Evolutionary conservation across 179 eudicot genomes (phyloP), one percentile per base, ranked within the genome.

Genomic region (Pouteria campechiana): DNA sequence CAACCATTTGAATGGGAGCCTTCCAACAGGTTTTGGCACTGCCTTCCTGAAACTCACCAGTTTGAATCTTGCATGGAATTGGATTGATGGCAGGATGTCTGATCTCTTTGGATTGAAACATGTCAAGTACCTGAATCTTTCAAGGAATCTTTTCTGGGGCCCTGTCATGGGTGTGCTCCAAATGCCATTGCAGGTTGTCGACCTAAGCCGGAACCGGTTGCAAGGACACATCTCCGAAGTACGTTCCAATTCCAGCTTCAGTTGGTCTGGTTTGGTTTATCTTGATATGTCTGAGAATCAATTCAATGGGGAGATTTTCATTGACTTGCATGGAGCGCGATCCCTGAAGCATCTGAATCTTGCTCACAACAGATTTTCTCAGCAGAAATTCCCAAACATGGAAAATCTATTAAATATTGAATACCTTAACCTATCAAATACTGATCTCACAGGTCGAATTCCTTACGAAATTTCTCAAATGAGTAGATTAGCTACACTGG

Each of bases 141-240:
- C 84, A 14, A 37, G 50, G 17, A 76, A 76, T 50, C 43, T 52
- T 46, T 76, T 76, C 44, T 45, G 60, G 53, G 84, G 84, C 50
- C 58, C 76, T 54, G 76, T 69, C 8, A 51, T 73, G 21, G 69
- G 57, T 27, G 25, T 73, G 25, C 63, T 76, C 39, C 55, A 60
- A 41, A 72, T 60, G 48, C 58, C 66, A 29, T 50, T 76, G 60
- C 64, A 76, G 60, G 68, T 76, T 34, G 32, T 76, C 42, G 84
- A 73, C 56, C 60, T 76, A 65, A 76, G 84, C 67, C 57, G 60
- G 4, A 76, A 76, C 48, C 79, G 64, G 23, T 76, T 76, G 54
- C 56, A 65, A 43, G 84, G 84, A 47, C 76, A 73, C 41, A 48
- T 76, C 64, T 58, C 69, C 46, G 69, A 69, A 76, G 72, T 69